Base-by-base conservation (phyloP, 1,284 basidiomycete genomes). In the Ustilago esculenta region DNA sequence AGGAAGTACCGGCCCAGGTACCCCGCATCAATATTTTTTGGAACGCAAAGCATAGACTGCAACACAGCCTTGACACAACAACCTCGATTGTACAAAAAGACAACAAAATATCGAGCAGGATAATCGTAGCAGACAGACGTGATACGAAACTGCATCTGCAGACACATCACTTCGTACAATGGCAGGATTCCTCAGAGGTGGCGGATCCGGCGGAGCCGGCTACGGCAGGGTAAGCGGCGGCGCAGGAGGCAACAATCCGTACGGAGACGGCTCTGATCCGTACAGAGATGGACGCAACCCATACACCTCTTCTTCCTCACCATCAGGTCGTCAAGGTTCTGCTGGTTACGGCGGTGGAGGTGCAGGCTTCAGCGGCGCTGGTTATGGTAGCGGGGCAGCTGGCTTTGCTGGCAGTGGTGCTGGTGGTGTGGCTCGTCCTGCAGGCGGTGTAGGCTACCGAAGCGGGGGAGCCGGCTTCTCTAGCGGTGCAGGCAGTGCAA, bases 141-240 rank as follows among this genome's bases (percentile, higher is more conserved):
- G n/a, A n/a, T n/a, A n/a, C n/a, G n/a, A n/a, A n/a, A n/a, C n/a
- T n/a, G 27, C 27, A 29, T 29, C 27, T 29, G 12, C 6, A 29
- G 7, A 17, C 17, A 7, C 6, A 5, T 14, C 35, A 11, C 18
- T n/a, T n/a, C 12, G n/a, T 12, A 55, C 27, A 42, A 73, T 73
- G 72, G 72, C 72, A 27, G 72, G 72, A 5, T 73, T 73, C 39
- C 64, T 73, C 9, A 37, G 72, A 57, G 59, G 67, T 2, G 63
- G 72, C 36, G 52, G 61, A 27, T 66, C 58, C 17, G 59, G 67
- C 27, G 51, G 58, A 14, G 61, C 59, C 17, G 61, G 61, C n/a
- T 72, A 72, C 41, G 56, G 64, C 18, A 46, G 64, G 27, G 54
- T 67, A 15, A 43, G 58, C 18, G 47, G 59, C 17, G 55, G 50